Evolutionary conservation across 148 eudicot genomes (phyloP), one percentile per base, ranked within the genome.

Genomic region (Cornus florida): DNA sequence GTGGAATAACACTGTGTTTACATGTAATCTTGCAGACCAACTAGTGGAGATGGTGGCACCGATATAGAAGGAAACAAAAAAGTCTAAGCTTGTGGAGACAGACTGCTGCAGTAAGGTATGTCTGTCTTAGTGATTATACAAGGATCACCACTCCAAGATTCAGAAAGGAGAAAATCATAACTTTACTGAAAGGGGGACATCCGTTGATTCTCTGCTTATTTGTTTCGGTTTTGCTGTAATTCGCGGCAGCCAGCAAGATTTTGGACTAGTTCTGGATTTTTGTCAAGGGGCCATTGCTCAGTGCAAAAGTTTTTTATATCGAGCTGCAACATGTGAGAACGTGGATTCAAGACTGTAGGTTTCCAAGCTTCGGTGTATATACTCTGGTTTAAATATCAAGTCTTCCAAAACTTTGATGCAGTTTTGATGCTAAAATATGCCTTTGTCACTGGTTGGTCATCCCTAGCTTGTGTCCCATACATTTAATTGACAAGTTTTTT

Each of bases 1-100:
- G 72, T 53, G 50, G 71, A 48, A 39, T 65, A 31, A 12, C 56
- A 3, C n/a, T 2, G 2, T 70, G 48, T 69, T 56, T 68, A 20
- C 67, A 48, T 73, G 74, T 39, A 48, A 68, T 72, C 65, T 10
- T 77, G 79, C 89, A 90, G 90, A 68, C 90, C 92, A 72, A 89
- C 92, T 9, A 89, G 90, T 70, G 90, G 92, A 78, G 80, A 82
- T 67, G 62, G 79, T 59, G 59, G 81, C 88, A 22, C 73, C 20
- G 57, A 77, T 50, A 39, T 46, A 74, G 68, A 82, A 84, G 77
- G 59, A 60, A 65, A 71, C 22, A 67, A 59, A 74, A 68, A 75
- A 59, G 43, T 77, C 28, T 57, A 33, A 73, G 74, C 28, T 56
- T 39, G 2, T 17, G 22, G 14, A n/a, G 35, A 35, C 14, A 20